Base-by-base conservation (phyloP, 2,329 filamentous ascomycete species). In the Aspergillus pseudotamarii region DNA sequence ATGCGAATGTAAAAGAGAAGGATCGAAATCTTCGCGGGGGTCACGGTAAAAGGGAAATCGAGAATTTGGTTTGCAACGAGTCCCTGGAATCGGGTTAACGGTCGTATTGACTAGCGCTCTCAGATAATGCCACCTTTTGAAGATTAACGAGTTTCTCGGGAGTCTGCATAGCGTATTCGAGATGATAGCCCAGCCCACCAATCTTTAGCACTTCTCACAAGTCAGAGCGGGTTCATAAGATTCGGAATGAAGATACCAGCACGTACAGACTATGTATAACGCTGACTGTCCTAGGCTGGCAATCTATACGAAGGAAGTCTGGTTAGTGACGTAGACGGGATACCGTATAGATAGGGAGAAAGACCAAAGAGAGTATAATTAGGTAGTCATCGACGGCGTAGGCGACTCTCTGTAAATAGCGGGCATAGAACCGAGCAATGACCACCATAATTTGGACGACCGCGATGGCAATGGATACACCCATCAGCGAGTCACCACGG, bases 1-100 rank as follows among this genome's bases (percentile, higher is more conserved):
- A 73, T 71, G 23, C 70, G 69, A 21, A 70, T 59, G 46, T 71
- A 72, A 56, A 72, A 72, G 12, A 71, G 43, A 9, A 73, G 61
- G 9, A 73, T 59, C 10, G 71, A 71, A 12, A 73, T 61, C 53
- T 72, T 73, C 26, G 70, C 69, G 2, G 68, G 69, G 8, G 71
- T 68, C 1, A 72, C 61, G 11, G 64, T 64, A 45, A 72, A 64
- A 1, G 70, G 69, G 45, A 72, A 67, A 53, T 72, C 69, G 14
- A 36, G 34, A 36, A 36, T 36, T 36, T 36, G 34, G 6, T 36
- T 36, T 16, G 34, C 34, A 16, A 36, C 34, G 5, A 36, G 34
- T 16, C 34, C 34, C 34, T 36, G 34, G 34, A 36, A 36, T 6
- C 12, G 14, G 34, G 14, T 36, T 36, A 36, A 36, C 12, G 34